Evolutionary conservation across 2,329 filamentous ascomycete species (phyloP), one percentile per base, ranked within the genome.

Genomic region (Aspergillus calidoustus): DNA sequence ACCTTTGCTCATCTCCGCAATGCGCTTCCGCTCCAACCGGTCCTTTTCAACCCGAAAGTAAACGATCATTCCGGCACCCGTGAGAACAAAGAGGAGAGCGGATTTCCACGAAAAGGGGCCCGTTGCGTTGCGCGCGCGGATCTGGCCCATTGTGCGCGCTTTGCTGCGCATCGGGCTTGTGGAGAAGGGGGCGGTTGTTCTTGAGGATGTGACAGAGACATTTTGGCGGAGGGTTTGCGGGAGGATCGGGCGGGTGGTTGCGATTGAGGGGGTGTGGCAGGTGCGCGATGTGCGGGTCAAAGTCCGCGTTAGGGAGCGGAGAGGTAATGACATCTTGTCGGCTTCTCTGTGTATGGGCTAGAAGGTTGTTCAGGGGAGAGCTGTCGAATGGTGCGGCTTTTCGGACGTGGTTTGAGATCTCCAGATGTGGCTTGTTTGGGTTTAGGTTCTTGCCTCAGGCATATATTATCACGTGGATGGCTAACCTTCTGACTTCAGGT

Each of bases 21-120:
- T 87, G 60, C 93, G 86, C 81, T 93, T 91, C 65, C 93, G 87
- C 75, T 95, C 89, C 87, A 99, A 89, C 72, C 95, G 89, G 70
- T 87, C 87, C 83, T 98, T 98, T 79, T 99, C 95, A 71, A 89
- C 87, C 72, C 93, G 92, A 79, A 99, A 98, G 77, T 98, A 99
- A 79, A 91, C 87, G 63, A 93, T 88, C 71, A 99, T 84, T 30
- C 87, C 89, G 13, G 81, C 88, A 69, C 91, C 93, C 2, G 93
- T 90, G 51, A 85, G 74, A 66, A 98, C 83, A 81, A 99, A 98
- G 66, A 99, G 84, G 54, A 93, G 69, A 19, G 92, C 94, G 34
- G 94, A 90, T 79, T 92, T 94, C 87, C 91, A 93, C 57, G 93
- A 97, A 82, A 99, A 98, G 31, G 95, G 95, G 2, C 77, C 77